Percentiles rank a stretch among this genome's conserved stretches.
Conservation (phyloP, 768 basidiomycete genomes). For the Phanerochaete sordida region DNA sequence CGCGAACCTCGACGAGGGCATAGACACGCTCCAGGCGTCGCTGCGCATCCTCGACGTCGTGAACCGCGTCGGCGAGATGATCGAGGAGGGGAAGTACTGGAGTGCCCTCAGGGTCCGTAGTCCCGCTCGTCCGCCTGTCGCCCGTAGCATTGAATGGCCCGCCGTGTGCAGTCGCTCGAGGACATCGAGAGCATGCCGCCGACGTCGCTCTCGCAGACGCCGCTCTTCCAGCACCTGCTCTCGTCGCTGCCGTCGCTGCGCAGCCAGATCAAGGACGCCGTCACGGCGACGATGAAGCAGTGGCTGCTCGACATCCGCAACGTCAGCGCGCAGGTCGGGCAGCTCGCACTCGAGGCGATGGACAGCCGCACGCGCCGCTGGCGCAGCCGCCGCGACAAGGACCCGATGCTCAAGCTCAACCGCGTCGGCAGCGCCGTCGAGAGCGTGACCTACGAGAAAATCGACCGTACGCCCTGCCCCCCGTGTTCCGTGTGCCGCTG, state of each 20-base stretch:
- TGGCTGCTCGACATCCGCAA: slow-evolving; percentile 97
- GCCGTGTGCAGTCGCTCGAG: slow-evolving; percentile 74
- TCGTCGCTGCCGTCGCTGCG: slow-evolving; percentile 90
- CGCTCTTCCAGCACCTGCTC: slow-evolving; percentile 87
- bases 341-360: slow-evolving; percentile 88
- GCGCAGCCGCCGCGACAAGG: slow-evolving; percentile 80
- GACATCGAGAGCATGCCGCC: slow-evolving; percentile 91
- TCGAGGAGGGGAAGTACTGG: slow-evolving; percentile 93
- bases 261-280: slow-evolving; percentile 85
- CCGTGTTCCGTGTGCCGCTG: slow-evolving; percentile 7
- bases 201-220: slow-evolving; percentile 86
- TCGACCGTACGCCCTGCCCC: slow-evolving; percentile 64
- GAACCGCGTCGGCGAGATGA: slow-evolving; percentile 89
- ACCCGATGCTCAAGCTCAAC: slow-evolving; percentile 69
- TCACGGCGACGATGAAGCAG: slow-evolving; percentile 92
- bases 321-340: slow-evolving; percentile 80
- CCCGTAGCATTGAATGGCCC: slow-evolving; percentile 22
- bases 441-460: slow-evolving; percentile 86
- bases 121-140: slow-evolving; percentile 13
- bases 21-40: slow-evolving; percentile 92
- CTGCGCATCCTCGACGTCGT: slow-evolving; percentile 91
- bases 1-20: slow-evolving; percentile 92
- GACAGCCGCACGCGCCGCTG: slow-evolving; percentile 78
- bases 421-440: slow-evolving; percentile 92
- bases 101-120: slow-evolving; percentile 86